Percentiles rank a stretch among this genome's conserved stretches.
These are phyloP conservation scores for Pseudopithomyces maydicus DNA, from an alignment of 2,329 filamentous ascomycete genomes.

Conservation along the genomic window DNA sequence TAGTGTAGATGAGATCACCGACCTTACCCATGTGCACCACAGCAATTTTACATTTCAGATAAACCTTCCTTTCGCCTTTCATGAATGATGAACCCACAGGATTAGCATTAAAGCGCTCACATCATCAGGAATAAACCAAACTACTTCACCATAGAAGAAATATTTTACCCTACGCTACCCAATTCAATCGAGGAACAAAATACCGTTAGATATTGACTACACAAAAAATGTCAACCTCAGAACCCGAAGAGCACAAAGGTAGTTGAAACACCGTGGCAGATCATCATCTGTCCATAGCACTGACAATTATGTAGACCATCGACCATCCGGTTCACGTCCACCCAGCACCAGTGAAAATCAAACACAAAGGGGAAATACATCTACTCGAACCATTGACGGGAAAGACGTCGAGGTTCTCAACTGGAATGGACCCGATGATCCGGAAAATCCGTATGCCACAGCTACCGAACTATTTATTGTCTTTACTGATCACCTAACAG, in stretches of 20 bases:
- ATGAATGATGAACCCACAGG: background rate
- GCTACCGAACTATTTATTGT: too few relatives aligned
- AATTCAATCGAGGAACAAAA: background rate
- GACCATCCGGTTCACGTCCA: background rate
- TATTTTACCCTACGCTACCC: background rate
- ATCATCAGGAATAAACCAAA: too few relatives aligned
- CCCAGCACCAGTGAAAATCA: background rate
- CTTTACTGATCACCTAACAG: constrained; percentile 14
- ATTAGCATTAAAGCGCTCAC: background rate
- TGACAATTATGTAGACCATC: background rate
- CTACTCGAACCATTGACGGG: constrained; percentile 19
- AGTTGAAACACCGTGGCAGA: background rate
- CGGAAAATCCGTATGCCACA: constrained; percentile 27
- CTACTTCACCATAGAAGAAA: background rate
- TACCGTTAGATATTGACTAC: background rate
- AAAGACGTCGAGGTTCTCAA: constrained; percentile 31
- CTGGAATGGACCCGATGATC: constrained; percentile 28
- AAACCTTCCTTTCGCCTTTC: background rate
- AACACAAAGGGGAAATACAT: background rate
- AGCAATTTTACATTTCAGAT: background rate
- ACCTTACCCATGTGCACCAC: background rate
- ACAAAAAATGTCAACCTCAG: background rate
- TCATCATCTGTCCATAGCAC: background rate
- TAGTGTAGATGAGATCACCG: background rate
- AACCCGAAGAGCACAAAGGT: background rate